Evolutionary conservation across 2,329 filamentous ascomycete genomes (phyloP).

Genomic region (Exophiala oligosperma): DNA sequence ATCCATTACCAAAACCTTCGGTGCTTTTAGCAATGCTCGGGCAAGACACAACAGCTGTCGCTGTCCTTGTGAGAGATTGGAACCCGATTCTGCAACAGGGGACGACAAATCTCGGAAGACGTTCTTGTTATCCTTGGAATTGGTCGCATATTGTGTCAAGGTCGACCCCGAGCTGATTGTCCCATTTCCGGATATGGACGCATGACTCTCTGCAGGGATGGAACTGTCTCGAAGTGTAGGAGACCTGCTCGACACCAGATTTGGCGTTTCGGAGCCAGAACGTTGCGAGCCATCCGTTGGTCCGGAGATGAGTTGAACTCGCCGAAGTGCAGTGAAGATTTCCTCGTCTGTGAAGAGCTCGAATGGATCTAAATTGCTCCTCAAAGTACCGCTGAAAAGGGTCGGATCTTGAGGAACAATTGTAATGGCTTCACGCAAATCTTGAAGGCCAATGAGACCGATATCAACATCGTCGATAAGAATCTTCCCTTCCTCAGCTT

Average conservation of each 20-base stretch:
- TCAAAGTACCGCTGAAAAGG: slow-evolving; percentile 33
- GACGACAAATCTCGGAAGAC: slow-evolving; percentile 86
- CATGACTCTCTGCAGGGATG: slow-evolving; percentile 26
- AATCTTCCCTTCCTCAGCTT: slow-evolving; percentile 87
- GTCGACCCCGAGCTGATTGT: slow-evolving; percentile 27
- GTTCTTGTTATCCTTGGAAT: slow-evolving; percentile 74
- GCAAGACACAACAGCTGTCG: slow-evolving; percentile 92
- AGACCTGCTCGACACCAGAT: slow-evolving; percentile 32
- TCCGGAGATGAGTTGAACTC: slow-evolving; percentile 80
- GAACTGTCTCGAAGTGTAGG: slow-evolving; percentile 26
- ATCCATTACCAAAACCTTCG: slow-evolving; percentile 97
- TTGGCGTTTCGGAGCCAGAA: slow-evolving; percentile 39
- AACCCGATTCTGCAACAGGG: slow-evolving; percentile 82
- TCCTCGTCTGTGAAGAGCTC: slow-evolving; percentile 83
- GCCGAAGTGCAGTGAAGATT: slow-evolving; percentile 80
- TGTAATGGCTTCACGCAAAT: slow-evolving; percentile 89
- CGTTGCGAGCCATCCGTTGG: slow-evolving; percentile 35
- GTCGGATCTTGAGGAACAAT: slow-evolving; percentile 90
- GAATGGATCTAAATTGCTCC: slow-evolving; percentile 84
- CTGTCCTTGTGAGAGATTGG: slow-evolving; percentile 93
- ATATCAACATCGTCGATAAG: slow-evolving; percentile 91
- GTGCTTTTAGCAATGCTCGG: slow-evolving; percentile 84
- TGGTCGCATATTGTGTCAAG: slow-evolving; percentile 21
- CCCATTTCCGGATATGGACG: slow-evolving; percentile 25
- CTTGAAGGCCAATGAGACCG: slow-evolving; percentile 83